Base-by-base conservation (phyloP, 202 grass and related monocot genomes). In the Carex arenaria region DNA sequence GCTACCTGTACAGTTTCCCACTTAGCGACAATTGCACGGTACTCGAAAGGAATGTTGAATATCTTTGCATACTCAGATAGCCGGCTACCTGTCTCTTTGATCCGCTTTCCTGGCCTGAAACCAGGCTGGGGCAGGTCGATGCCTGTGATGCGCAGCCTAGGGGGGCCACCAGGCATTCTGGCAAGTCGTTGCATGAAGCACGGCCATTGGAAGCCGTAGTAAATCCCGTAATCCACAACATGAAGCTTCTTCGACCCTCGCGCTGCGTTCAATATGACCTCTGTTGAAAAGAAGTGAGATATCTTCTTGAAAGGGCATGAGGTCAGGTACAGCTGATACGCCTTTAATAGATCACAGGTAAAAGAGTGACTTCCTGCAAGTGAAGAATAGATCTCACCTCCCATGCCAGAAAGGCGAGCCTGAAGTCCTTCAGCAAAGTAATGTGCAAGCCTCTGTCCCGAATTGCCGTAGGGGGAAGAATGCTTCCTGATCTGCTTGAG, bases 171-270 rank as follows among this genome's bases (percentile, higher is more conserved):
- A 18, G 17, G 20, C 76, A 82, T 79, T 32, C 51, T 82, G 3
- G 88, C 64, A 42, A 97, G 45, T 10, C 45, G 67, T 53, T 97
- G 86, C 84, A 94, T 72, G 54, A 97, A 85, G 30, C 87, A 22
- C 42, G 94, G 94, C 86, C 86, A 92, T 73, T 97, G 94, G 70
- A 97, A 94, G 49, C 94, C 94, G 13, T 87, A 93, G 36, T 45
- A 78, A 61, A 91, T 79, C 53, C 93, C 93, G 0, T 84, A 97
- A 61, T 97, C 94, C 75, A 97, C 45, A 74, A 92, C 88, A 64
- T 97, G 94, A 74, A 94, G 30, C 54, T 54, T 87, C 81, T 80
- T 51, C 2, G 40, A 83, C 22, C 69, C 71, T 79, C 84, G 81
- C 0, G 68, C 49, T 6, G 65, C 86, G 19, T 90, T 45, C 30